Base-by-base conservation (phyloP, 2,329 filamentous ascomycete species). In the Paraphaeosphaeria minitans region DNA sequence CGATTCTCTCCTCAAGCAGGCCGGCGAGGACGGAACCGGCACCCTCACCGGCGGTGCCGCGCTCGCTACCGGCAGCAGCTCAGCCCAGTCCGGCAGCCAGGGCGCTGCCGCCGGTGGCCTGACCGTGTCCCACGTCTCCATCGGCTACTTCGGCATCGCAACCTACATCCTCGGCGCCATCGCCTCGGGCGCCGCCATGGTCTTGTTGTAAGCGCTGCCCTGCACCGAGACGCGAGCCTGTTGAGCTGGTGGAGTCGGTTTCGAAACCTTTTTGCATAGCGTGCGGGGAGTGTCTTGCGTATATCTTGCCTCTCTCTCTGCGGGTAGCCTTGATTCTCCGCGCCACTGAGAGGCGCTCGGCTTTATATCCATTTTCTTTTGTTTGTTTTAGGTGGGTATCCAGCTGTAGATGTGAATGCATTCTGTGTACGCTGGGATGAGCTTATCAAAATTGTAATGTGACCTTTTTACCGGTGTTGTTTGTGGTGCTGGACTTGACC, bases 21-120 rank as follows among this genome's bases (percentile, higher is more conserved):
- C 89, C 58, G 89, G 87, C 68, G 79, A 85, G 33, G 82, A 81
- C 59, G 86, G 86, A 35, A 84, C 83, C 53, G 85, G 85, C 53
- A 80, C 78, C 35, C 85, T 88, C 55, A 81, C 81, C 37, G 78
- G 74, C 58, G 62, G 53, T 45, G 62, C 65, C n/a, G 61, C 21
- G 57, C 64, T 68, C 37, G 66, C 65, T 43, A 65, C 68, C 43
- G 64, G 69, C 60, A 61, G 55, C 52, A 50, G 31, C 14, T 65
- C 56, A 6, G 65, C 56, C 24, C 56, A 58, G 19, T 64, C 62
- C 50, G 55, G 58, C 45, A 56, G 55, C 58, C 63, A 62, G 31
- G 55, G 59, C 5, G 75, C 72, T 62, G 79, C 79, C 57, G 78
- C 80, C 22, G 75, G 74, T 48, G 76, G 75, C 59, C 68, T 81